Conservation (phyloP, 768 basidiomycete genomes). For the Lentinula detonsa region DNA sequence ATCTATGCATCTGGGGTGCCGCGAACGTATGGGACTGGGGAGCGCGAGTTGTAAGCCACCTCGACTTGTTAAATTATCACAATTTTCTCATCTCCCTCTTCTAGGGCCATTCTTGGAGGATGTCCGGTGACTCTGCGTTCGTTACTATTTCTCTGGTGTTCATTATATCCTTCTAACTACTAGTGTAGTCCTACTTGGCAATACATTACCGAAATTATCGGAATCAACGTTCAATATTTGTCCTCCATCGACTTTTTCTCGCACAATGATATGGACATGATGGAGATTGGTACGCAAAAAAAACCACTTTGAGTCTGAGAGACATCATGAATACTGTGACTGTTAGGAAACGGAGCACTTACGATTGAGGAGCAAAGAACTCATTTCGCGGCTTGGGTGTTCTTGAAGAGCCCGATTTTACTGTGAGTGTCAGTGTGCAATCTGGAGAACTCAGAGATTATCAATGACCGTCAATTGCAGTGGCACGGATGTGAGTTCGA, state of each 20-base stretch:
- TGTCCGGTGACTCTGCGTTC: slow-evolving; percentile 41
- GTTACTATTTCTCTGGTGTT: background rate
- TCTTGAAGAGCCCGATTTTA: slow-evolving; percentile 54
- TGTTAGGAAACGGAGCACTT: slow-evolving; percentile 40
- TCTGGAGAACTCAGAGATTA: background rate
- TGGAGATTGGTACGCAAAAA: slow-evolving; percentile 30
- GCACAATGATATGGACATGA: slow-evolving; percentile 60
- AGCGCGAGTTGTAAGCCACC: slow-evolving; percentile 36
- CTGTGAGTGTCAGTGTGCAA: slow-evolving; percentile 20
- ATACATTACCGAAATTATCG: slow-evolving; percentile 41
- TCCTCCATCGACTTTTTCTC: slow-evolving; percentile 37
- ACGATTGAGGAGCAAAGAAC: slow-evolving; percentile 46
- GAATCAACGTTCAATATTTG: slow-evolving; percentile 34
- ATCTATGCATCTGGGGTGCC: slow-evolving; percentile 50
- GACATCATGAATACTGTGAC: background rate
- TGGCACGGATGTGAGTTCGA: slow-evolving; percentile 30
- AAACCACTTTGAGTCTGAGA: background rate
- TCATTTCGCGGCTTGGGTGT: slow-evolving; percentile 55
- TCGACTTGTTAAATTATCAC: background rate
- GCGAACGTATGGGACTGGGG: slow-evolving; percentile 56
- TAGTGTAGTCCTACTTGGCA: slow-evolving; percentile 36
- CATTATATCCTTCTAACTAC: background rate
- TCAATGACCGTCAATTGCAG: background rate
- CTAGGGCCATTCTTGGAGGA: slow-evolving; percentile 50
- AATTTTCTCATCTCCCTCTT: background rate